Percentiles rank a stretch among this genome's conserved stretches.
These are phyloP conservation scores for Neoarthrinium moseri DNA, from an alignment of 2,329 filamentous ascomycete genomes.

Conservation along the genomic window DNA sequence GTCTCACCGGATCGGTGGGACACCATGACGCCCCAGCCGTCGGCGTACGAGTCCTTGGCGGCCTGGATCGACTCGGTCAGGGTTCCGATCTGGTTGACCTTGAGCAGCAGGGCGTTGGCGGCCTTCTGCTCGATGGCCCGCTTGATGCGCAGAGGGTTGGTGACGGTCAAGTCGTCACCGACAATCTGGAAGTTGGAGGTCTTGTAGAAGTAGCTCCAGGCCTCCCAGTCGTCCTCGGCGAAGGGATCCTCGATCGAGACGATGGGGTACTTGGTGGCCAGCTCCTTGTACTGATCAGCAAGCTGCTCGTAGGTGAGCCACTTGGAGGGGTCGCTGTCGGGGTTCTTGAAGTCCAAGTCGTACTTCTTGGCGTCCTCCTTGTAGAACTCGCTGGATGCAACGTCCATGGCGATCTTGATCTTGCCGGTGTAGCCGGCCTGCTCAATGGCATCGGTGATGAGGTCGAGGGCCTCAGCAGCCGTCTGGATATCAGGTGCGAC, in stretches of 20 bases:
- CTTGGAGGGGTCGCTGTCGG: conserved; percentile 90
- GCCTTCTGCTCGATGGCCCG: conserved; percentile 99
- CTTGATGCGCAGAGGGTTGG: conserved; percentile 99
- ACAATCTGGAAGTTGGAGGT: conserved; percentile 98
- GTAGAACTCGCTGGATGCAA: conserved; percentile 99
- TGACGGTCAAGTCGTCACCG: conserved; percentile 97
- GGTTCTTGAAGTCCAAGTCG: conserved; percentile 99
- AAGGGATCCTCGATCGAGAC: conserved; percentile 99
- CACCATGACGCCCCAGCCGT: conserved; percentile 98
- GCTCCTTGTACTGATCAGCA: conserved; percentile 82
- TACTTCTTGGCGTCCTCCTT: conserved; percentile 98
- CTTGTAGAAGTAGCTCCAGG: conserved; percentile 99
- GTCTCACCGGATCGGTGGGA: conserved; percentile 99
- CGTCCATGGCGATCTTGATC: conserved; percentile 98
- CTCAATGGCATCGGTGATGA: conserved; percentile 94
- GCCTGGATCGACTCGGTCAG: conserved; percentile 98
- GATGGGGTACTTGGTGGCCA: conserved; percentile 95
- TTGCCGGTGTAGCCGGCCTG: conserved; percentile 92
- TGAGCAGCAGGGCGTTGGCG: conserved; percentile 95
- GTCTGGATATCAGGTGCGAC: conserved; percentile 99
- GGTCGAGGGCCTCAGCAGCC: conserved; percentile 91
- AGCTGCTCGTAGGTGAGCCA: conserved; percentile 99
- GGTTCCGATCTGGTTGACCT: conserved; percentile 99
- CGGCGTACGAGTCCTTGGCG: conserved; percentile 95
- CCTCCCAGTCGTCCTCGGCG: conserved; percentile 99